Base-by-base conservation (phyloP, 2,329 filamentous ascomycete genomes). In the Cercospora sesami region DNA sequence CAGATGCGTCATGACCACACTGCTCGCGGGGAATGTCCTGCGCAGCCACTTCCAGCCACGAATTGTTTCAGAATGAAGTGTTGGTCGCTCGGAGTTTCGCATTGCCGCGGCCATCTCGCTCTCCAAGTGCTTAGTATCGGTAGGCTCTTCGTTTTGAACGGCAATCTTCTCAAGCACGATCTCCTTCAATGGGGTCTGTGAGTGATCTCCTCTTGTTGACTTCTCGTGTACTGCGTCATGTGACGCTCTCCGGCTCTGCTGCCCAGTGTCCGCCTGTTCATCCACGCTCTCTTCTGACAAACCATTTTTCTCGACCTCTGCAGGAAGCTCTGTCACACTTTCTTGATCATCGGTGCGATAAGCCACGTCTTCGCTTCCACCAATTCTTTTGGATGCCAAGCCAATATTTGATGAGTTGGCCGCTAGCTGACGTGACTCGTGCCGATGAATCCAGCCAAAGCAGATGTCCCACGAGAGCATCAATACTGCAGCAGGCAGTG, bases 1-100 rank as follows among this genome's bases (percentile, higher is more conserved):
- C 1, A 93, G 81, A 75, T 91, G 89, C 0, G 85, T 79, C 5
- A 90, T 76, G 0, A 92, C 90, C 0, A 87, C 86, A 26, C 87
- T 86, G 2, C 86, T 86, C 0, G 90, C 92, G 0, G 90, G 90
- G 58, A 92, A 92, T 0, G 89, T 92, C 74, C 90, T 87, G 69
- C 89, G 87, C 0, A 80, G 80, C 89, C 89, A 91, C n/a, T 76
- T 75, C 67, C 86, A 86, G 26, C 42, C 60, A 8, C 26, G 33
- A 42, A 33, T 39, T 12, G 42, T 63, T 26, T 57, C n/a, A 12
- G 60, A 60, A 7, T 63, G 23, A 8, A 63, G 48, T 23, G 60
- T 63, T 36, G 9, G 51, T 8, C 31, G 51, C 30, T 18, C 26
- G 12, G 45, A n/a, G 8, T 10, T 16, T 21, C 14, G 45, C 36